These are phyloP conservation scores for Angophora floribunda DNA, from an alignment of 345 rosid species.

Conservation along the genomic window DNA sequence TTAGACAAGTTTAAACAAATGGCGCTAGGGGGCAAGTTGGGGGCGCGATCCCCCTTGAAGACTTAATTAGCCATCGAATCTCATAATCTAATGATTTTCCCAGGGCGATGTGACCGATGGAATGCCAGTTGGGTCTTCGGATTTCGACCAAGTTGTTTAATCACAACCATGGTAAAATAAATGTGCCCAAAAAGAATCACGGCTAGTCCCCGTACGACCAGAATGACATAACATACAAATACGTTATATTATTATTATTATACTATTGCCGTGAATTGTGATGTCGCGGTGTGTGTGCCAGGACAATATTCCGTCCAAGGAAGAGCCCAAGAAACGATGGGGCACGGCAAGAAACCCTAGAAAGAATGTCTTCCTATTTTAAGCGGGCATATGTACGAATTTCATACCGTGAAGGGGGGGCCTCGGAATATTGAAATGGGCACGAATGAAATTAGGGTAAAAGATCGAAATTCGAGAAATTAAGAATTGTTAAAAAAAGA, in stretches of 20 bases:
- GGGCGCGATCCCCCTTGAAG: not conserved
- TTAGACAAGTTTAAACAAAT: not conserved
- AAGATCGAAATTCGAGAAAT: not conserved
- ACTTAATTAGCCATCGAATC: not conserved
- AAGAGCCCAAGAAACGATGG: constrained; percentile 1
- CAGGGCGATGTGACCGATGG: not conserved
- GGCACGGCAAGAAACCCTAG: not conserved
- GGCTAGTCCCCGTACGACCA: not conserved
- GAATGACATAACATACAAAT: not conserved
- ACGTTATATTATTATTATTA: not conserved
- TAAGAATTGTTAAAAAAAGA: not conserved
- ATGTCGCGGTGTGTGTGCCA: not conserved
- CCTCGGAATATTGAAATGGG: not conserved
- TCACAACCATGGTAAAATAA: not conserved
- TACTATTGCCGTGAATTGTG: not conserved
- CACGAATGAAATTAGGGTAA: not conserved
- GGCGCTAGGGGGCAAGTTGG: not conserved
- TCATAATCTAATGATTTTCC: not conserved
- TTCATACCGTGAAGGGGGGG: not conserved
- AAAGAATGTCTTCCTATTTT: not conserved
- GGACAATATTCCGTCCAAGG: not conserved
- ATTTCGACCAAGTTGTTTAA: not conserved
- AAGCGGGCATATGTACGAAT: not conserved
- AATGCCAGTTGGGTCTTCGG: not conserved
- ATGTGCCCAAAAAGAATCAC: not conserved